Base-by-base conservation (phyloP, 192 early-diverging fungal species). In the Umbelopsis vinacea region DNA sequence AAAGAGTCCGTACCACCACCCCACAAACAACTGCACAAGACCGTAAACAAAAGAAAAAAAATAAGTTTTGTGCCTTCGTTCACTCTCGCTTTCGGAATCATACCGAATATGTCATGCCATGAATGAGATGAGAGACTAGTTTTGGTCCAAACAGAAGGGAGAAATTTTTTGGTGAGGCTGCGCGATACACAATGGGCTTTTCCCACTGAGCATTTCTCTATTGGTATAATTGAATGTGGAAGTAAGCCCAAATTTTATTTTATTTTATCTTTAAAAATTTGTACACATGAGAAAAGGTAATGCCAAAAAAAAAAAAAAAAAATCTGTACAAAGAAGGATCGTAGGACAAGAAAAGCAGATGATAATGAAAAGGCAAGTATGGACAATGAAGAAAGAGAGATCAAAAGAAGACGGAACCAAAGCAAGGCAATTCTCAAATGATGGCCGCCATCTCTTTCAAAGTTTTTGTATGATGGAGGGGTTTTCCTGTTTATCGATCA, bases 201-300 rank as follows among this genome's bases (percentile, higher is more conserved):
- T 43, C 40, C 40, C 40, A 43, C 40, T 43, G 40, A 43, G 40
- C 40, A 4, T 43, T 43, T 43, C 6, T 43, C 53, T 26, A 1
- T 24, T 54, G 53, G 23, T 22, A 22, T n/a, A 54, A 54, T 54
- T 54, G 26, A 54, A 54, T 26, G 12, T 12, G 53, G 2, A 54
- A 54, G 12, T 24, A 54, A 54, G 53, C 53, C 22, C 26, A 54
- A 54, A n/a, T n/a, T 23, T 24, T 24, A 54, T 24, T 54, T 22
- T 26, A n/a, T 54, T 54, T 54, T 26, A 26, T 54, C 26, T 22
- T 22, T 26, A 23, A 6, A 22, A 26, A 14, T 54, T 54, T 54
- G 53, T 54, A 26, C 26, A 54, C 53, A 54, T 54, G 53, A 54
- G 53, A 63, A 63, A 63, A 63, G 57, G 57, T 3, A 12, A 54